Evolutionary conservation across 805 yeast genomes (phyloP).

Genomic region (Cyberlindnera amylophila): DNA sequence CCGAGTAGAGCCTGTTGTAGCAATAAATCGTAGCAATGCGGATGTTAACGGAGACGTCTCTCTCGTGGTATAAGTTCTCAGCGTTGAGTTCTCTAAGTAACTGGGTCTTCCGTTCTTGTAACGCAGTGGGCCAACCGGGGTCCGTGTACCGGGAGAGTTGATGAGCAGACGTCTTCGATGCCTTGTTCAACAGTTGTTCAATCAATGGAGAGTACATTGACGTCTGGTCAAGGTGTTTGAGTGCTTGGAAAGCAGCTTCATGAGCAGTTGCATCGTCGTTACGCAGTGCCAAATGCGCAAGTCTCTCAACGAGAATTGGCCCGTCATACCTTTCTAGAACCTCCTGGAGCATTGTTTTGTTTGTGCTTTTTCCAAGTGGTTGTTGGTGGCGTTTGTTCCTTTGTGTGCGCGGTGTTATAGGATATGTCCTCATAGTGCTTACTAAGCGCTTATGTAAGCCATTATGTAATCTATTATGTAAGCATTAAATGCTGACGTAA

Average conservation of each 20-base stretch:
- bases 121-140: conserved; percentile 1
- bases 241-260: conserved; percentile 18
- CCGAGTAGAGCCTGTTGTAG: conserved; percentile 19
- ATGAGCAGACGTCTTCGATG: conserved; percentile 3
- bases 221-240: conserved; percentile 15
- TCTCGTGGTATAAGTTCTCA: conserved; percentile 25
- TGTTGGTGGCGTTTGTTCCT: too few relatives aligned
- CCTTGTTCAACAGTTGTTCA: conserved; percentile 12
- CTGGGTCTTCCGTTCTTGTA: conserved; percentile 4
- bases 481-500: too few relatives aligned
- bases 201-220: conserved; percentile 20
- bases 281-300: conserved; percentile 12
- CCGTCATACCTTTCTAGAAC: conserved; percentile 12
- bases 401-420: too few relatives aligned
- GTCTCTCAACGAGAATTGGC: conserved; percentile 22
- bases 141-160: conserved; percentile 1
- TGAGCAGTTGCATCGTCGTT: conserved; percentile 6
- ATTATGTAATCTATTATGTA: too few relatives aligned
- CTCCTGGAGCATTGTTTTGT: neutral
- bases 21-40: conserved; percentile 17
- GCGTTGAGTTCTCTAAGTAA: conserved; percentile 13
- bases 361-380: too few relatives aligned
- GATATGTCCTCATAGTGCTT: too few relatives aligned
- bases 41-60: conserved; percentile 17
- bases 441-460: too few relatives aligned